Evolutionary conservation across 805 yeast genomes (phyloP).

Genomic region (Barnettozyma wickerhamii): DNA sequence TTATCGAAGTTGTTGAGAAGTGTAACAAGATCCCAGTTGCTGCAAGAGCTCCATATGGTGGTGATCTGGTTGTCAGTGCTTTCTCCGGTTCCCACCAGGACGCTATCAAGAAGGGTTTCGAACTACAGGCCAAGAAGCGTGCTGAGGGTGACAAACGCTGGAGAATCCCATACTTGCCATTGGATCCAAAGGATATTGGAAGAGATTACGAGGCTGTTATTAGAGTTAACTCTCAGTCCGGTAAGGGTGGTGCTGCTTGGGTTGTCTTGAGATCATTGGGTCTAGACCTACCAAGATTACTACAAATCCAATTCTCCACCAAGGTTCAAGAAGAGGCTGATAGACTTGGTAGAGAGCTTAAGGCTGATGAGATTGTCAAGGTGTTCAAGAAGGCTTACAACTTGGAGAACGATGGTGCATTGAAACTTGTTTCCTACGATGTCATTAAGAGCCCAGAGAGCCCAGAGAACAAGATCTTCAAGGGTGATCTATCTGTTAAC

Average conservation of each 20-base stretch:
- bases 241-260: slow-evolving; percentile 89
- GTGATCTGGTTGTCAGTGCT: slow-evolving; percentile 74
- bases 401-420: slow-evolving; percentile 34
- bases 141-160: slow-evolving; percentile 48
- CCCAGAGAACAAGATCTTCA: slow-evolving; percentile 39
- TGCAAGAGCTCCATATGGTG: slow-evolving; percentile 78
- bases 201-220: slow-evolving; percentile 78
- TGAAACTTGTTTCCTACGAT: slow-evolving; percentile 39
- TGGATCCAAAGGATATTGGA: slow-evolving; percentile 79
- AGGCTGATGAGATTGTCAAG: slow-evolving; percentile 56
- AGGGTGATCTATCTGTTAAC: slow-evolving; percentile 35
- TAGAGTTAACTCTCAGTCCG: slow-evolving; percentile 83
- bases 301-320: slow-evolving; percentile 65
- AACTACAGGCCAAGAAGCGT: slow-evolving; percentile 46
- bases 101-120: slow-evolving; percentile 65
- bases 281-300: slow-evolving; percentile 65
- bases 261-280: slow-evolving; percentile 66
- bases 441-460: slow-evolving; percentile 29
- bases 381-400: slow-evolving; percentile 56
- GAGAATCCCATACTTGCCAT: slow-evolving; percentile 73
- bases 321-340: slow-evolving; percentile 66
- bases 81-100: slow-evolving; percentile 73
- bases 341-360: slow-evolving; percentile 61
- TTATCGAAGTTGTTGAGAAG: slow-evolving; percentile 66
- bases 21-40: slow-evolving; percentile 74